These are phyloP conservation scores for Ilex aquifolium DNA, from an alignment of 257 asterid genomes.

Conservation along the genomic window DNA sequence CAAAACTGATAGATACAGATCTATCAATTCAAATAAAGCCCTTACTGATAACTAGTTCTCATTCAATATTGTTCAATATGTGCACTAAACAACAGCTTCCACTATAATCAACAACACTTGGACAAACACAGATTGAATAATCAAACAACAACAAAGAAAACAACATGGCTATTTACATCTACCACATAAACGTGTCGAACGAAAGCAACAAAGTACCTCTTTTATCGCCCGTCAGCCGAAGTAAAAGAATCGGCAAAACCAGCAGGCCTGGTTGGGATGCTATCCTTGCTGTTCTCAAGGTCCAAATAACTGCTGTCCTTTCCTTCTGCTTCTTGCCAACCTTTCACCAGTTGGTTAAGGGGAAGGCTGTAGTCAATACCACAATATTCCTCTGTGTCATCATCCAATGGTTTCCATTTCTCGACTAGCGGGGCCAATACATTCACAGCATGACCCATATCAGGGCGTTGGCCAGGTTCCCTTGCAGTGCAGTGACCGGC, in stretches of 20 bases:
- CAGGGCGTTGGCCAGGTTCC: conserved; percentile 58
- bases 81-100: too few species aligned
- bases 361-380: conserved; percentile 95
- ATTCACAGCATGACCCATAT: conserved; percentile 80
- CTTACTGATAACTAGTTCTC: too few species aligned
- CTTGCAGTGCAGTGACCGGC: not conserved
- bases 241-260: conserved; percentile 92
- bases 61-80: too few species aligned
- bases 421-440: conserved; percentile 68
- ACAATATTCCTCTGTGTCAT: conserved; percentile 64
- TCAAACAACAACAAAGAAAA: too few species aligned
- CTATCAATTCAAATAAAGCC: too few species aligned
- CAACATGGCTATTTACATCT: too few species aligned
- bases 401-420: conserved; percentile 73
- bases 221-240: conserved; percentile 76
- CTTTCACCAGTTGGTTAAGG: conserved; percentile 86
- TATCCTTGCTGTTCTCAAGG: conserved; percentile 79
- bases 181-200: too few species aligned
- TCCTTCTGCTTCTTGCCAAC: conserved; percentile 84
- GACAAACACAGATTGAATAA: too few species aligned
- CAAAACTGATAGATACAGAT: too few species aligned
- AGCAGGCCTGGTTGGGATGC: conserved; percentile 78
- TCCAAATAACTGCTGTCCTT: conserved; percentile 53
- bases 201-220: too few species aligned
- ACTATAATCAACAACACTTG: too few species aligned